Conservation (phyloP, 2,329 filamentous ascomycete genomes). For the Acarospora socialis region DNA sequence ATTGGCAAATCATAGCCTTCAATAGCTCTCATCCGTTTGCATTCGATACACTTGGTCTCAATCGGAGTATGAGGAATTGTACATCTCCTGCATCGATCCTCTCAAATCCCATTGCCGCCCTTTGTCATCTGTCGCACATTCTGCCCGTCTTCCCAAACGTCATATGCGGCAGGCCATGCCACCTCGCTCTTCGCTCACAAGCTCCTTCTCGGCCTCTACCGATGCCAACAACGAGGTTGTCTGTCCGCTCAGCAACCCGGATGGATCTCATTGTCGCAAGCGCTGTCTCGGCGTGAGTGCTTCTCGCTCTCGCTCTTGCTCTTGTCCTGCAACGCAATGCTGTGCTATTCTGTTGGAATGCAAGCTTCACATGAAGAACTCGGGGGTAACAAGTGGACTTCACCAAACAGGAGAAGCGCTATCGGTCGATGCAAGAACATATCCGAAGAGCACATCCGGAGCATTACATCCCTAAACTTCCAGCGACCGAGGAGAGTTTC, state of each 20-base stretch:
- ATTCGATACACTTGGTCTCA: too few species aligned
- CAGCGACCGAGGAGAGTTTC: conserved; percentile 96
- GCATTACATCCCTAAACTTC: conserved; percentile 94
- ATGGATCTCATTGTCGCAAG: conserved; percentile 94
- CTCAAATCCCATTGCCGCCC: too few species aligned
- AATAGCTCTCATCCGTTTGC: too few species aligned
- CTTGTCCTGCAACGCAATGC: conserved; percentile 9
- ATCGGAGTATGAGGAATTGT: too few species aligned
- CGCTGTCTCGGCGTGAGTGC: conserved; percentile 90
- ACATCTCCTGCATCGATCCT: too few species aligned
- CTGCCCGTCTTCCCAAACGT: too few species aligned
- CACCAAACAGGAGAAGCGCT: conserved; percentile 65
- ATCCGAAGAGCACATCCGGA: conserved; percentile 94
- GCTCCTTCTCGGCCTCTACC: conserved; percentile 71
- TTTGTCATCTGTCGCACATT: too few species aligned
- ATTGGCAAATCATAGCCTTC: too few species aligned
- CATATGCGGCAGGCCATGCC: conserved; percentile 55
- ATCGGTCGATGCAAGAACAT: conserved; percentile 98
- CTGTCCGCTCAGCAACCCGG: conserved; percentile 87
- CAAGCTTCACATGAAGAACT: conserved; percentile 12
- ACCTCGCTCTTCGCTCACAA: conserved; percentile 71
- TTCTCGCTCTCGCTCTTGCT: conserved; percentile 13
- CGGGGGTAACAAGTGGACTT: conserved; percentile 19
- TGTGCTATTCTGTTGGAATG: conserved; percentile 10
- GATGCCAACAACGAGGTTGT: conserved; percentile 93